Base-by-base conservation (phyloP, 1,284 basidiomycete genomes). In the Stygiomarasmius scandens region DNA sequence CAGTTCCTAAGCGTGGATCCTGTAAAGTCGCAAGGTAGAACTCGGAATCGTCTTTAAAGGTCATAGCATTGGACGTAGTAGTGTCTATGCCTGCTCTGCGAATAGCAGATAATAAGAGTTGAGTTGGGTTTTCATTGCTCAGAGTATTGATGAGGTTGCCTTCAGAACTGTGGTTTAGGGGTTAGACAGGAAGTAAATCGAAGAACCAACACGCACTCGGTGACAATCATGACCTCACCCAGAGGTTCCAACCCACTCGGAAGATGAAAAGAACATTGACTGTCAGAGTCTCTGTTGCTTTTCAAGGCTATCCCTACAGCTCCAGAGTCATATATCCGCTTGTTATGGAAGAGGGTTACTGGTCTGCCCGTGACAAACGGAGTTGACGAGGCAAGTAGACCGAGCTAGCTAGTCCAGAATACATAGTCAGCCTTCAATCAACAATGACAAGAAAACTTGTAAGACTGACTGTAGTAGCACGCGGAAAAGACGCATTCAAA, bases 321-420 rank as follows among this genome's bases (percentile, higher is more conserved):
- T 4, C 94, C 94, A 1, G 81, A 73, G 0, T 82, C 83, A 61
- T 82, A 71, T 22, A 92, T 80, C 2, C 77, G 67, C 27, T 76
- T 74, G 52, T 86, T 83, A 61, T 83, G 73, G 62, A 94, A 86
- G 1, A 96, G 74, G 0, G 93, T 95, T 49, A 89, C 84, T 1
- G 90, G 89, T 20, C 89, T 77, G 10, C 91, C 92, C 0, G 92
- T 95, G 20, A 93, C 77, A 69, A 96, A 96, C 0, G 93, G 93
- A 0, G 94, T 96, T 0, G 90, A 88, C 0, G 92, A 80, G 0
- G 87, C 88, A 12, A 90, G 70, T 20, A 94, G 77, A 14, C 92
- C 92, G 36, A 92, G 71, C 86, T 92, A 58, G 38, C 63, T 56
- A 54, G 49, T 20, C 11, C 56, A 47, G 43, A 27, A 36, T 23